Evolutionary conservation across 768 basidiomycete genomes (phyloP).

Genomic region (Termitomyces eurrhizus): DNA sequence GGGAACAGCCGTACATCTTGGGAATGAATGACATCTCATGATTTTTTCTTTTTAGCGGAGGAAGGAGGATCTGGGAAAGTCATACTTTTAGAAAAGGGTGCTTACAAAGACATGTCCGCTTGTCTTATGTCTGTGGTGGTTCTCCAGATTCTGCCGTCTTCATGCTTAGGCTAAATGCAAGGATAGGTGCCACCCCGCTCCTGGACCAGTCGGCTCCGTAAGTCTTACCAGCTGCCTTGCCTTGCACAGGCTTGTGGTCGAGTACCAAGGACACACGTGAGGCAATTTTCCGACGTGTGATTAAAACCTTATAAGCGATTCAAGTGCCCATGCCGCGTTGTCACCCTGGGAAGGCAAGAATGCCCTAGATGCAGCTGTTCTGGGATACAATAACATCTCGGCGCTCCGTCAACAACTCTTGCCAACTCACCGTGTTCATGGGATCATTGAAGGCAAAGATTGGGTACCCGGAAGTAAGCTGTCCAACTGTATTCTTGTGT

Average conservation of each 20-base stretch:
- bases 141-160: not conserved
- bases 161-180: not conserved
- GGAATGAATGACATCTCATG: not conserved
- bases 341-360: slow-evolving; percentile 86
- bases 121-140: slow-evolving; percentile 67
- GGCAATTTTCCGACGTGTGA: slow-evolving; percentile 8
- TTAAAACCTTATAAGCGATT: not conserved
- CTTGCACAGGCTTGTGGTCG: slow-evolving; percentile 52
- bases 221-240: slow-evolving; percentile 66
- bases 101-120: slow-evolving; percentile 71
- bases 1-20: slow-evolving; percentile 5
- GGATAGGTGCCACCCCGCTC: slow-evolving; percentile 75
- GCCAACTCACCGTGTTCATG: slow-evolving; percentile 77
- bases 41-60: slow-evolving; percentile 47
- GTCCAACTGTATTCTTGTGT: not conserved
- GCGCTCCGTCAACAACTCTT: slow-evolving; percentile 78
- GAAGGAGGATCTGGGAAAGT: slow-evolving; percentile 78
- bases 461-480: slow-evolving; percentile 70
- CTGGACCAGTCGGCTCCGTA: slow-evolving; percentile 67
- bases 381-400: slow-evolving; percentile 77
- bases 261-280: slow-evolving; percentile 74
- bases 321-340: slow-evolving; percentile 71
- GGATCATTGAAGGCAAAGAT: slow-evolving; percentile 70
- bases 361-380: slow-evolving; percentile 82
- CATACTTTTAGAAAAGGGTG: slow-evolving; percentile 62